Percentiles rank a stretch among this genome's conserved stretches.
Conservation (phyloP, 1,284 basidiomycete species). For the Hypsizygus ulmarius region DNA sequence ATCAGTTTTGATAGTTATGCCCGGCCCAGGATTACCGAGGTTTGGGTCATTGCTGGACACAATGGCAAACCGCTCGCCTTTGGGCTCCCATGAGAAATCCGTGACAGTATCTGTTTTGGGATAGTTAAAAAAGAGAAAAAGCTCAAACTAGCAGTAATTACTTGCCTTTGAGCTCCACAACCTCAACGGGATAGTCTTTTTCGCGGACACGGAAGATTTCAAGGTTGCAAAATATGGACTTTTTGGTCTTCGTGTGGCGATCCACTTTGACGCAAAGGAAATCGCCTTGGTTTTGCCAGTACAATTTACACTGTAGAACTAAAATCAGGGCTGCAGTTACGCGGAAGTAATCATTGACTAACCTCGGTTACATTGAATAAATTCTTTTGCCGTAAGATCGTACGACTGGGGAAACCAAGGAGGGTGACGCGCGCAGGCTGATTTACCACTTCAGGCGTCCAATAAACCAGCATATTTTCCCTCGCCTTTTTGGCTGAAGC, state of each 20-base stretch:
- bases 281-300: conserved; percentile 99
- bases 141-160: conserved; percentile 6
- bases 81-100: conserved; percentile 98
- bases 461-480: conserved; percentile 96
- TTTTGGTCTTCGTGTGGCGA: conserved; percentile 98
- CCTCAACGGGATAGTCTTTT: conserved; percentile 98
- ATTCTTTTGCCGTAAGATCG: conserved; percentile 92
- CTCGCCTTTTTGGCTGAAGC: conserved; percentile 53
- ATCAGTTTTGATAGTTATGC: conserved; percentile 93
- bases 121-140: conserved; percentile 8
- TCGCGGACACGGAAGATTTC: conserved; percentile 98
- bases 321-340: background rate
- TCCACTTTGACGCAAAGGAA: conserved; percentile 99
- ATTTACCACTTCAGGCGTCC: conserved; percentile 96
- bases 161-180: conserved; percentile 92
- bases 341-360: conserved; percentile 26
- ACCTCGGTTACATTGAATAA: conserved; percentile 98
- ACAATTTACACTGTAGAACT: conserved; percentile 82
- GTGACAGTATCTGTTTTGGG: conserved; percentile 78
- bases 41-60: conserved; percentile 95
- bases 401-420: conserved; percentile 85
- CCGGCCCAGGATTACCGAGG: conserved; percentile 84
- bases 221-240: conserved; percentile 97
- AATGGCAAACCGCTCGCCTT: conserved; percentile 94
- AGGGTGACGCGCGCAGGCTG: conserved; percentile 97